Conservation (phyloP, 805 yeast genomes). For the Cyberlindnera japonica region DNA sequence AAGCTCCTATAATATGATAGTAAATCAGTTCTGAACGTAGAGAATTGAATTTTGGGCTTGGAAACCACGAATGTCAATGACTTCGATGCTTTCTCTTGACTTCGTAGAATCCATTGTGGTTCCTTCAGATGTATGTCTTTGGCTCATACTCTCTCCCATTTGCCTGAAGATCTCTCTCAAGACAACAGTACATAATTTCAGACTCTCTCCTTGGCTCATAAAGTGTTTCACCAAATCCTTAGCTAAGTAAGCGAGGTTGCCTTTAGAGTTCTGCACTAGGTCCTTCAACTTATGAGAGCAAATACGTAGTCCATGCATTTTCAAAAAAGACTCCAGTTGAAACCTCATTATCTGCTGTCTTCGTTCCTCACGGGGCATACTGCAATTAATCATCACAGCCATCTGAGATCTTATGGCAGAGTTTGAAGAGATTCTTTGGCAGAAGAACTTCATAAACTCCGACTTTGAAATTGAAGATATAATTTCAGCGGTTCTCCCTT, state of each 20-base stretch:
- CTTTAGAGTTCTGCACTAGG: constrained; percentile 37
- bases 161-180: constrained; percentile 34
- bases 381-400: constrained; percentile 41
- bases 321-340: constrained; percentile 42
- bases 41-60: constrained; percentile 8
- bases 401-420: constrained; percentile 34
- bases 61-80: constrained; percentile 11
- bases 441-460: constrained; percentile 36
- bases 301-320: constrained; percentile 46
- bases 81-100: constrained; percentile 1
- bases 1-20: not conserved
- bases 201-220: constrained; percentile 38
- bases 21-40: constrained; percentile 1
- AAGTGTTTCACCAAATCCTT: constrained; percentile 43
- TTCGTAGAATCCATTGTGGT: not conserved
- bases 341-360: constrained; percentile 33
- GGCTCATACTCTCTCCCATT: constrained; percentile 9
- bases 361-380: constrained; percentile 35
- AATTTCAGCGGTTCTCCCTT: constrained; percentile 26
- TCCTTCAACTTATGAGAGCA: constrained; percentile 35
- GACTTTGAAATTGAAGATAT: constrained; percentile 26
- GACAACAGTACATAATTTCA: constrained; percentile 33
- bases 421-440: constrained; percentile 31
- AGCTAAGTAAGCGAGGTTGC: constrained; percentile 34
- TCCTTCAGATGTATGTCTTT: constrained; percentile 2